A percentile compares a stretch with the other conserved stretches of the same genome.
These are phyloP conservation scores for Barnettozyma botsteinii DNA, from an alignment of 805 yeast genomes.

Conservation along the genomic window DNA sequence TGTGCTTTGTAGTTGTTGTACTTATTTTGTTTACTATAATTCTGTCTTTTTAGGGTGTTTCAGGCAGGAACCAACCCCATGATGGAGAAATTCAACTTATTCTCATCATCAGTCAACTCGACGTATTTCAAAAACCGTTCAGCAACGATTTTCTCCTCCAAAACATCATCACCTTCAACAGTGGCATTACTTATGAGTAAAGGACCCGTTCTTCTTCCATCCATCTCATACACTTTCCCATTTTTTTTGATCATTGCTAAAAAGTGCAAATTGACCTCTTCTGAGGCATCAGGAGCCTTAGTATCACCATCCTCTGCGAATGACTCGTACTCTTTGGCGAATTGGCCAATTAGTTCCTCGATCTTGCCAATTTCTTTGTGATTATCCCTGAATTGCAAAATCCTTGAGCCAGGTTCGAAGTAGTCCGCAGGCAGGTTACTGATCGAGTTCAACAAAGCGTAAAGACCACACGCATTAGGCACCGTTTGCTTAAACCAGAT, in stretches of 20 bases:
- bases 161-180: slow-evolving; percentile 37
- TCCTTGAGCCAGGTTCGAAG: slow-evolving; percentile 12
- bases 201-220: slow-evolving; percentile 82
- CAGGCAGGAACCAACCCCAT: slow-evolving; percentile 28
- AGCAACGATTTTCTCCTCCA: slow-evolving; percentile 45
- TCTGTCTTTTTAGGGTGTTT: no score
- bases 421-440: slow-evolving; percentile 33
- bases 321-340: slow-evolving; percentile 39
- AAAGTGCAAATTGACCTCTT: slow-evolving; percentile 62
- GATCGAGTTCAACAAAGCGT: slow-evolving; percentile 71
- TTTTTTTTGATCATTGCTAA: slow-evolving; percentile 60
- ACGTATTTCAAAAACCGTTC: slow-evolving; percentile 63
- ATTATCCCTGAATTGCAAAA: slow-evolving; percentile 14
- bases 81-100: slow-evolving; percentile 63
- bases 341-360: slow-evolving; percentile 38
- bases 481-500: slow-evolving; percentile 85
- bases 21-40: neutral
- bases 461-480: slow-evolving; percentile 87
- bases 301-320: slow-evolving; percentile 40
- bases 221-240: slow-evolving; percentile 71
- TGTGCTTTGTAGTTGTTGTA: no score
- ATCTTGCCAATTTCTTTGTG: slow-evolving; percentile 18
- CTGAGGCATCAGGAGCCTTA: slow-evolving; percentile 55
- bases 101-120: slow-evolving; percentile 51
- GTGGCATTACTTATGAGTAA: slow-evolving; percentile 44